Evolutionary conservation across 2,329 filamentous ascomycete genomes (phyloP).

Genomic region (Aspergillus latus): DNA sequence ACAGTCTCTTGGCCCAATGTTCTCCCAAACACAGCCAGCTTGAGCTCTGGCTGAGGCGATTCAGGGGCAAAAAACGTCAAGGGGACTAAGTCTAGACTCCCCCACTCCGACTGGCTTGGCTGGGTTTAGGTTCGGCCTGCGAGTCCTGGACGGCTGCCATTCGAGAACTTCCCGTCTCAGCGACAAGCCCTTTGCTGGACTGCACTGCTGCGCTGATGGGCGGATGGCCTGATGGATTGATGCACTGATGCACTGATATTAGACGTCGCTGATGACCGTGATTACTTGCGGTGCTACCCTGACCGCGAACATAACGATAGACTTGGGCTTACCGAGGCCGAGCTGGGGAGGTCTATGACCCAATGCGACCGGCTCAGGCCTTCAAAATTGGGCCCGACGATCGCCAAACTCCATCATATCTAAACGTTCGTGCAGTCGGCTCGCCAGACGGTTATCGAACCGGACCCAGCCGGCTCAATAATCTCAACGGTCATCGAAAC

Average conservation of each 20-base stretch:
- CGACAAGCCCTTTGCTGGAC: not conserved
- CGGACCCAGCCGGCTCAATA: not conserved
- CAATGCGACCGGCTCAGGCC: not conserved
- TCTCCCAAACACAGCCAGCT: not conserved
- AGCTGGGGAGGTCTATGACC: not conserved
- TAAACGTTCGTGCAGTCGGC: conserved; percentile 6
- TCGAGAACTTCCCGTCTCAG: not conserved
- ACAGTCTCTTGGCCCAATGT: not conserved
- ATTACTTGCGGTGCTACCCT: not conserved
- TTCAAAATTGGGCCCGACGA: not conserved
- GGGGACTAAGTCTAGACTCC: conserved; percentile 4
- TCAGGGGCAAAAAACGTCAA: conserved; percentile 10
- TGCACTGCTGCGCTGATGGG: too few relatives aligned
- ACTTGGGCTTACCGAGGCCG: too few relatives aligned
- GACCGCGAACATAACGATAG: not conserved
- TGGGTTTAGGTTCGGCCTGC: not conserved
- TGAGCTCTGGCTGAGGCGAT: conserved; percentile 5
- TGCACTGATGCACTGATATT: not conserved
- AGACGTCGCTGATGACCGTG: too few relatives aligned
- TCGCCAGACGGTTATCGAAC: not conserved
- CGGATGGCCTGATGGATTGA: not conserved
- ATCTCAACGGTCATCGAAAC: not conserved
- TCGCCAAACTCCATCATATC: not conserved
- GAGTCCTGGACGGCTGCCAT: not conserved
- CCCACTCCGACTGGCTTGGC: conserved; percentile 8